Percentiles rank a stretch among this genome's conserved stretches.
Conservation (phyloP, 2,329 filamentous ascomycete genomes). For the Metarhizium humberi region DNA sequence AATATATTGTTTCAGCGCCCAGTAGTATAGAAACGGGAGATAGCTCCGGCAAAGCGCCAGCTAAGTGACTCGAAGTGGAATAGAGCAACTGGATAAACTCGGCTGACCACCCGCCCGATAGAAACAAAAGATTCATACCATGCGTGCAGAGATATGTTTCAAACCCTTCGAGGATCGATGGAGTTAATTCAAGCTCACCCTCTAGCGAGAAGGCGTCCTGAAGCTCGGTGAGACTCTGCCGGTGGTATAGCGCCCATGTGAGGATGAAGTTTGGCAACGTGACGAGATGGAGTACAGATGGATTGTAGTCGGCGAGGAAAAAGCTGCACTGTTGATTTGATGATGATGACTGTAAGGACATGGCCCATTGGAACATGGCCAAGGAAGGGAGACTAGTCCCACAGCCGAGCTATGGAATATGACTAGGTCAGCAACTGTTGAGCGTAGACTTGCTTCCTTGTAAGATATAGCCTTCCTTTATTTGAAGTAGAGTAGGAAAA, state of each 20-base stretch:
- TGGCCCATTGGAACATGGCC: slow-evolving; percentile 57
- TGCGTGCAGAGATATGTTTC: slow-evolving; percentile 36
- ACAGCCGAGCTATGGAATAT: slow-evolving; percentile 56
- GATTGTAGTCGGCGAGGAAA: slow-evolving; percentile 71
- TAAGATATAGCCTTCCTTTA: too few species aligned
- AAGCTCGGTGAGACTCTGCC: slow-evolving; percentile 25
- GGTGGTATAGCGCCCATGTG: slow-evolving; percentile 48
- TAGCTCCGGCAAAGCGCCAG: background rate
- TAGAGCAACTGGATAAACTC: slow-evolving; percentile 54
- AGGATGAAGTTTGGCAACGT: slow-evolving; percentile 72
- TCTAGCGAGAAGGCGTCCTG: slow-evolving; percentile 38
- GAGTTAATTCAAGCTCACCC: slow-evolving; percentile 56
- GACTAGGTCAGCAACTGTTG: slow-evolving; percentile 8
- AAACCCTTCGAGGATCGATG: slow-evolving; percentile 50
- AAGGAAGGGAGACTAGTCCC: slow-evolving; percentile 68
- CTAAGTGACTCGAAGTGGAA: slow-evolving; percentile 10
- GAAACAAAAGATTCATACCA: slow-evolving; percentile 51
- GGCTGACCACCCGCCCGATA: slow-evolving; percentile 67
- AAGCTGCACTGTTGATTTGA: slow-evolving; percentile 37
- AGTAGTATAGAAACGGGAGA: slow-evolving; percentile 43
- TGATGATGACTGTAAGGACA: slow-evolving; percentile 18
- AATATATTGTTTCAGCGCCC: slow-evolving; percentile 78
- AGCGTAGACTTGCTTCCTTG: background rate
- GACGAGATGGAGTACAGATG: slow-evolving; percentile 65
- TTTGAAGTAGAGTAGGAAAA: too few species aligned